Base-by-base conservation (phyloP, 139 green algal genomes). In the Chlamydomonas sp. region DNA sequence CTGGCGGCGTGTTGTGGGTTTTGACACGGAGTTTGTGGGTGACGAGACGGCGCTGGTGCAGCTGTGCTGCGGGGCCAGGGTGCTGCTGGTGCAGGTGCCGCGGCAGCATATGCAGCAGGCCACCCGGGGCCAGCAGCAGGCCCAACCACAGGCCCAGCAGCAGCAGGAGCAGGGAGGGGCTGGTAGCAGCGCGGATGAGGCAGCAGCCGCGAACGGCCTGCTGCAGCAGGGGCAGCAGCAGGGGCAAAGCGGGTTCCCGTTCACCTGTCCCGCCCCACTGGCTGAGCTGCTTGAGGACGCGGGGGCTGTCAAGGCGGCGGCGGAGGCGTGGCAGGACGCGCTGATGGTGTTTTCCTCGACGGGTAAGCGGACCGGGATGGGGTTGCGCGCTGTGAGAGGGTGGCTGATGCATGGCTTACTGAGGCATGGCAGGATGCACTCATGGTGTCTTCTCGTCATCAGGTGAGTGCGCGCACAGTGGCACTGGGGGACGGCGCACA, bases 311-410 rank as follows among this genome's bases (percentile, higher is more conserved):
- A 88, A 88, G 75, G 84, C 84, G 3, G 84, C 84, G 10, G 74
- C 84, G 63, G 84, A 88, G 84, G 75, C 20, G 75, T 88, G 84
- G 84, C 84, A 88, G 63, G 84, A 88, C 63, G 84, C 84, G 4
- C 66, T 88, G 8, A 88, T 88, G 64, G 17, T 88, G 57, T 88
- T 72, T 58, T 49, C 31, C 31, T 49, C 31, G 31, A 49, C 31
- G 31, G 31, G 31, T 49, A 49, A 49, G 31, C 31, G 31, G 31
- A 49, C 31, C 31, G 31, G 31, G 31, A 49, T 49, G 31, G 31
- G 31, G 31, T 49, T 49, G 31, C 31, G 31, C 31, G 31, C 31
- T 49, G 31, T 49, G 31, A 49, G 31, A 49, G 31, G 31, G 31
- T 49, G 31, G 31, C 31, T 49, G 31, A 49, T 49, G 31, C 31